Evolutionary conservation across 352 stramenopile species (phyloP), one percentile per base, ranked within the genome.

Genomic region (Plasmopara halstedii): DNA sequence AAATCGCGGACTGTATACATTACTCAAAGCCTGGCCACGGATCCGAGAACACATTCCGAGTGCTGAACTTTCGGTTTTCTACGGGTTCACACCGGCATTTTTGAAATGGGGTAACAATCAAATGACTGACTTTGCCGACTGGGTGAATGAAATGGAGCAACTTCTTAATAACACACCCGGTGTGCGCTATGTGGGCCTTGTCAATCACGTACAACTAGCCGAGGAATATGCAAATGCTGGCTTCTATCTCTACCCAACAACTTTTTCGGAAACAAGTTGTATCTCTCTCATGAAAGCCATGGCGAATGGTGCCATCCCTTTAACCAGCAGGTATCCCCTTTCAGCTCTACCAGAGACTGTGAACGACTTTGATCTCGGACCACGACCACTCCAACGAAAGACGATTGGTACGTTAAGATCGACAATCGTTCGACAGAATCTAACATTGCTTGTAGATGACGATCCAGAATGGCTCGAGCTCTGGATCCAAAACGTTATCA

Each of bases 211-310:
- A 8, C 74, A 75, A 22, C 67, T 96, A 4, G 75, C 80, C 0
- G 27, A 42, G 2, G 85, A 67, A 17, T 94, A 88, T 45, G 73
- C 80, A 0, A 42, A 58, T 6, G 82, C 79, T 2, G 86, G 87
- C 0, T 97, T 97, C 42, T 87, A 90, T 33, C 56, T 96, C 29
- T 97, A 96, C 48, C 90, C 88, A 26, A 97, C 88, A 2, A 72
- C 67, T 10, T 97, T 81, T 46, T 67, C 68, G 11, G 88, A 97
- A 56, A 96, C 88, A 23, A 95, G 88, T 26, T 97, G 87, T 40
- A 83, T 97, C 17, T 88, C 90, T 4, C 61, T 96, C 31, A 96
- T 97, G 76, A 96, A 96, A 52, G 86, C 85, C 4, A 95, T 96
- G 83, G 72, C 71, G 3, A 78, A 81, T 35, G 90, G 89, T 13